phyloP scores from a whole-genome alignment of 2,329 filamentous ascomycete genomes.

The Colletotrichum lini region DNA sequence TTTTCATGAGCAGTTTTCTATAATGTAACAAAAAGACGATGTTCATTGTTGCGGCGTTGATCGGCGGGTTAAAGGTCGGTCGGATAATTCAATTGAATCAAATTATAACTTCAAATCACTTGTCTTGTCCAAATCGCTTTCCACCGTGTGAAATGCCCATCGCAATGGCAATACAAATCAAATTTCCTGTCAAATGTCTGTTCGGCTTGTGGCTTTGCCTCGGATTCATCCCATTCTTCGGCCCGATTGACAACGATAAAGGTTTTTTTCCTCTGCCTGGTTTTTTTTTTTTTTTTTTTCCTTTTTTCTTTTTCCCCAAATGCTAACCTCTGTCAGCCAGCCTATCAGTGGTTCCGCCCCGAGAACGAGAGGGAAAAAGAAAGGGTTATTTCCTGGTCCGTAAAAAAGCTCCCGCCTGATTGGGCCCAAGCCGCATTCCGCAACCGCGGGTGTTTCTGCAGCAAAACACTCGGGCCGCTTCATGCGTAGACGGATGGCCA shows the following conservation, averaged over 20 bases:
- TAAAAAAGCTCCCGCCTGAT: neutral
- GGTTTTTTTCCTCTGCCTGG: no score
- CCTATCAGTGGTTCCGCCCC: neutral
- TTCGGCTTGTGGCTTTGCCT: neutral
- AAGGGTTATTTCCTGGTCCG: conserved; percentile 1
- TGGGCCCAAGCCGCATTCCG: conserved; percentile 6
- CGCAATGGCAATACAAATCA: no score
- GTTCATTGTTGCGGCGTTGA: conserved; percentile 26
- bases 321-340: neutral
- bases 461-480: conserved; percentile 9
- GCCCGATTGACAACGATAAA: neutral
- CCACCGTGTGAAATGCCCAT: neutral
- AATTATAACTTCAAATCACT: conserved; percentile 16
- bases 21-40: conserved; percentile 26
- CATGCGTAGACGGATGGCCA: neutral
- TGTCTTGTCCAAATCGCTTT: neutral
- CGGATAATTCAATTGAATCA: conserved; percentile 28
- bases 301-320: no score
- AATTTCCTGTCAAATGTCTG: no score
- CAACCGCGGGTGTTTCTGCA: conserved; percentile 26
- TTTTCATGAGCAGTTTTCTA: conserved; percentile 22
- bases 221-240: neutral
- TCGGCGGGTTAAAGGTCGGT: conserved; percentile 20
- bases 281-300: no score
- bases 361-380: neutral